Evolutionary conservation across 192 early-diverging fungal genomes (phyloP), one percentile per base, ranked within the genome.

Genomic region (Rhizoclosmatium globosum): DNA sequence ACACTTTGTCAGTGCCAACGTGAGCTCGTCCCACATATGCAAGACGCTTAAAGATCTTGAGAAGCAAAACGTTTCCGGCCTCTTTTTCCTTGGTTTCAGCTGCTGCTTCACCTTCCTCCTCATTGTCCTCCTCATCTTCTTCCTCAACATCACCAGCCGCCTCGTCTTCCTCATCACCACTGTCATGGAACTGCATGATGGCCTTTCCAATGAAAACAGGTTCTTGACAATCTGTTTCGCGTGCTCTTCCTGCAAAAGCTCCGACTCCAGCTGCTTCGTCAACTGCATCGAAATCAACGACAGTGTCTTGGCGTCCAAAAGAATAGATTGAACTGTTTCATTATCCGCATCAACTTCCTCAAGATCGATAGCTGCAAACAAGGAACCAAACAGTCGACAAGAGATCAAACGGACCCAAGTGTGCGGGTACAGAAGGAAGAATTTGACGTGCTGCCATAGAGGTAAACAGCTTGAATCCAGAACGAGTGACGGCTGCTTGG

Each of bases 211-310:
- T 84, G 84, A 96, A 99, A 78, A 94, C 71, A 98, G 78, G 82
- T 99, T 99, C 89, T 98, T 97, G 47, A 96, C 93, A 61, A 96
- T 82, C 83, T 98, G 96, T 71, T 88, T 93, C 3, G 93, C 94
- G 42, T 95, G 89, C 38, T 98, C 97, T 44, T 89, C 84, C 44
- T 92, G 86, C 42, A 98, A 46, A 43, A 82, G 53, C 19, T 60
- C 47, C 19, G 84, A 84, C 59, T 86, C 78, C 46, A 88, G 60
- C 68, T 90, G 85, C 42, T 75, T 72, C 21, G 77, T 76, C 1
- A 82, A 59, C 0, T 78, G 81, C 31, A 78, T 78, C 38, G 76
- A 67, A 7, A 66, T 57, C 23, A n/a, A 83, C 86, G 46, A 75
- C 64, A n/a, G 23, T 31, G 62, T 17, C 15, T 60, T 23, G 4